Conservation (phyloP, 805 yeast genomes). For the Starmerella lactis-condensi region DNA sequence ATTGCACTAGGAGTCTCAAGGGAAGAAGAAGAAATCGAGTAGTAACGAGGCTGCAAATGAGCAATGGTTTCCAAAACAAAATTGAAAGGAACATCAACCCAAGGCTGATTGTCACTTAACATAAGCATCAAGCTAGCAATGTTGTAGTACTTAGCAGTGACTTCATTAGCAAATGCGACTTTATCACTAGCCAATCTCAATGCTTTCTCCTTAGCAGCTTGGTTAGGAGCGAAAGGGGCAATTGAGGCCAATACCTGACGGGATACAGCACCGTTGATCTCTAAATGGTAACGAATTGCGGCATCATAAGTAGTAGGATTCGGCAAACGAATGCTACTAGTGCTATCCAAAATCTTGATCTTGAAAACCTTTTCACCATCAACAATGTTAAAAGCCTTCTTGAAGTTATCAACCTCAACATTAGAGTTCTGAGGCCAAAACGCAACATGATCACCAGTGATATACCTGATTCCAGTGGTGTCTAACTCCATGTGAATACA, state of each 20-base stretch:
- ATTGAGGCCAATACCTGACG: constrained; percentile 63
- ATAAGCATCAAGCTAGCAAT: constrained; percentile 53
- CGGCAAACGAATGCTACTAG: constrained; percentile 28
- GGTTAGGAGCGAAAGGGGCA: constrained; percentile 65
- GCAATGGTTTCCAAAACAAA: constrained; percentile 67
- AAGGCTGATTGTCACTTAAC: constrained; percentile 45
- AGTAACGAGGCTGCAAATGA: constrained; percentile 81
- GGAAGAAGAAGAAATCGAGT: constrained; percentile 86
- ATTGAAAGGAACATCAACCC: constrained; percentile 67
- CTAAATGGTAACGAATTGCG: constrained; percentile 67
- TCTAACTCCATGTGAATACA: constrained; percentile 88
- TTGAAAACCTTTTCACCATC: constrained; percentile 41
- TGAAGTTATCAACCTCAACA: constrained; percentile 51
- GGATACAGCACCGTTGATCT: constrained; percentile 82
- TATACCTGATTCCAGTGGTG: constrained; percentile 52
- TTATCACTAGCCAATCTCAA: constrained; percentile 46
- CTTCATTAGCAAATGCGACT: constrained; percentile 43
- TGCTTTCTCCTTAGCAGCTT: constrained; percentile 33
- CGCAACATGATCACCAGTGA: constrained; percentile 93
- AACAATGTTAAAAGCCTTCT: constrained; percentile 41
- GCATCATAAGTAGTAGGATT: constrained; percentile 72
- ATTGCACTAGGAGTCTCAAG: constrained; percentile 52
- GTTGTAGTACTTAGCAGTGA: constrained; percentile 44
- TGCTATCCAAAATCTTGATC: constrained; percentile 46
- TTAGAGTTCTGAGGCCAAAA: constrained; percentile 82